Conservation (phyloP, 1,139 yeast species). For the Candida sanyaensis region DNA sequence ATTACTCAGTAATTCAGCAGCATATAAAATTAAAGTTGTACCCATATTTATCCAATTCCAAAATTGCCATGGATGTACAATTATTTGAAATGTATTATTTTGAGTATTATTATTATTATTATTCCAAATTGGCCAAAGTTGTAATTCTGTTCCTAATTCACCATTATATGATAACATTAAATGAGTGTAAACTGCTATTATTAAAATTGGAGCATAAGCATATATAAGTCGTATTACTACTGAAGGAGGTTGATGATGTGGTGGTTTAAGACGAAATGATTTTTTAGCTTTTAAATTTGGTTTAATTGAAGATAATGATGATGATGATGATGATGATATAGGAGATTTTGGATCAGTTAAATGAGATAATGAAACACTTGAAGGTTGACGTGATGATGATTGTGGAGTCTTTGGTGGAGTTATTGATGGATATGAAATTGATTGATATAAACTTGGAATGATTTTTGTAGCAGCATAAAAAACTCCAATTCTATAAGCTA, state of each 20-base stretch:
- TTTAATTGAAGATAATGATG: slow-evolving; percentile 13
- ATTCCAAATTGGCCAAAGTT: slow-evolving; percentile 58
- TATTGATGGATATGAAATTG: slow-evolving; percentile 32
- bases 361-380: slow-evolving; percentile 12
- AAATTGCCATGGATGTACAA: slow-evolving; percentile 83
- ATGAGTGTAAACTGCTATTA: slow-evolving; percentile 93
- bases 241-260: slow-evolving; percentile 35
- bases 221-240: slow-evolving; percentile 64
- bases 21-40: slow-evolving; percentile 75
- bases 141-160: slow-evolving; percentile 61
- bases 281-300: slow-evolving; percentile 8
- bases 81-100: slow-evolving; percentile 22
- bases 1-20: slow-evolving; percentile 65
- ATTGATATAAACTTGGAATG: slow-evolving; percentile 70
- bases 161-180: slow-evolving; percentile 88
- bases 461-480: slow-evolving; percentile 93
- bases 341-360: slow-evolving; percentile 3
- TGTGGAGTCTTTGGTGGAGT: slow-evolving; percentile 38
- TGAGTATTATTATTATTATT: slow-evolving; percentile 15
- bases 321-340: slow-evolving; percentile 11
- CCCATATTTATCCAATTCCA: slow-evolving; percentile 97
- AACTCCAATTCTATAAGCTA: slow-evolving; percentile 83
- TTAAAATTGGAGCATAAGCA: slow-evolving; percentile 89
- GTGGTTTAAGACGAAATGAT: slow-evolving; percentile 19
- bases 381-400: slow-evolving; percentile 16